phyloP scores from a whole-genome alignment of 2,329 filamentous ascomycete genomes.

The Exutisphaerella laricina region DNA sequence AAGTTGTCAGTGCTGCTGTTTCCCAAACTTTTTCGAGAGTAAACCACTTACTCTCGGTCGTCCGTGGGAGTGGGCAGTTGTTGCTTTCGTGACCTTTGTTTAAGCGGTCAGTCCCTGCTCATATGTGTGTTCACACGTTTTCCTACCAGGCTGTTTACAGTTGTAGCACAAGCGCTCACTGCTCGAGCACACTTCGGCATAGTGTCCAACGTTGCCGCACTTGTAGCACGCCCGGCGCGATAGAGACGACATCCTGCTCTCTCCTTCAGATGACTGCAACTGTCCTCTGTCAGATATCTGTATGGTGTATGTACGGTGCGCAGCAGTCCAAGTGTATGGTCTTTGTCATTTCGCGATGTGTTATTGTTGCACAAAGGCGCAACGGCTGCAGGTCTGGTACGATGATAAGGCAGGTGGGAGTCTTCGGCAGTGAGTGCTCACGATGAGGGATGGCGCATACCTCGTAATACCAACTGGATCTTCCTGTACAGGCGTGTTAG shows the following conservation, averaged over 20 bases:
- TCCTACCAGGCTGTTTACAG: conserved; percentile 81
- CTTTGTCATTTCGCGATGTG: conserved; percentile 3
- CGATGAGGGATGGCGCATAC: conserved; percentile 12
- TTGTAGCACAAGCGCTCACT: conserved; percentile 99
- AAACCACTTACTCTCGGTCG: conserved; percentile 68
- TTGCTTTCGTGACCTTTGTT: conserved; percentile 87
- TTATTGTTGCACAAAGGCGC: conserved; percentile 7
- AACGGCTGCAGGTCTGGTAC: conserved; percentile 4
- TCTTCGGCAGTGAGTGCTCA: conserved; percentile 7
- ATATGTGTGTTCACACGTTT: conserved; percentile 27
- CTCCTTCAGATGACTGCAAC: conserved; percentile 13
- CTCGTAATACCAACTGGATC: conserved; percentile 19
- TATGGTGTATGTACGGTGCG: conserved; percentile 8
- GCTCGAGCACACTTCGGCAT: conserved; percentile 88
- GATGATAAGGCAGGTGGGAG: conserved; percentile 8
- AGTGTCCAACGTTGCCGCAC: conserved; percentile 50
- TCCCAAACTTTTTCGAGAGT: no score
- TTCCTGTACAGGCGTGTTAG: conserved; percentile 13
- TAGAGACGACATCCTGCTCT: conserved; percentile 46
- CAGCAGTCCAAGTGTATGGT: conserved; percentile 8
- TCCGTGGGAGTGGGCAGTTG: conserved; percentile 91
- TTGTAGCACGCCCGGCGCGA: conserved; percentile 51
- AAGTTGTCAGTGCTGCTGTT: not conserved
- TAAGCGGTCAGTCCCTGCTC: conserved; percentile 26
- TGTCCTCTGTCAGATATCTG: conserved; percentile 13